Percentiles rank a stretch among this genome's conserved stretches.
These are phyloP conservation scores for Corymbia calophylla DNA, from an alignment of 441 rosid species.

Conservation along the genomic window DNA sequence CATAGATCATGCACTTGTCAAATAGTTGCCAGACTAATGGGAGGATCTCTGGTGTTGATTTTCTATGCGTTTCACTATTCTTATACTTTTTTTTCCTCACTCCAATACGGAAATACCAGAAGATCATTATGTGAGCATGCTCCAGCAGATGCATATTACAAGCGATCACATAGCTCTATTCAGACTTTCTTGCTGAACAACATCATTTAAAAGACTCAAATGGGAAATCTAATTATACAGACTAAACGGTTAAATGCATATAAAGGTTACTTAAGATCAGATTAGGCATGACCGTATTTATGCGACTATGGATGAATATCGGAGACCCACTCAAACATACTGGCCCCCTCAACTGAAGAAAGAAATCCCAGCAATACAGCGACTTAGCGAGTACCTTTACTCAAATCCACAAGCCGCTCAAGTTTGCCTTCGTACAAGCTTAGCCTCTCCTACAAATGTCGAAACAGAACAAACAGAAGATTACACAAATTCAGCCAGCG, in stretches of 20 bases:
- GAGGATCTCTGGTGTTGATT: background rate
- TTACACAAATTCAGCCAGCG: background rate
- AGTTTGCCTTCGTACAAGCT: conserved; percentile 64
- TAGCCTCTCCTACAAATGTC: conserved; percentile 54
- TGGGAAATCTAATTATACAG: background rate
- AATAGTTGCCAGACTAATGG: background rate
- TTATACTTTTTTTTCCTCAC: background rate
- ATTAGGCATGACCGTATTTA: background rate
- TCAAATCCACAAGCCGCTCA: conserved; percentile 39
- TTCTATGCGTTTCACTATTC: background rate
- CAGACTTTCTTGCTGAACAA: background rate
- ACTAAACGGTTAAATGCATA: background rate
- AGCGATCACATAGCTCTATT: background rate
- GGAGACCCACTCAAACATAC: background rate
- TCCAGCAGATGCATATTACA: background rate
- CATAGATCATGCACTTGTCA: accelerated
- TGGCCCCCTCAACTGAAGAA: background rate
- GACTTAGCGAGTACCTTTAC: conserved; percentile 45
- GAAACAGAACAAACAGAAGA: background rate
- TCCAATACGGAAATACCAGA: background rate
- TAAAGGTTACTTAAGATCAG: background rate
- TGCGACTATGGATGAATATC: background rate
- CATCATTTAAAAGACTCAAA: background rate
- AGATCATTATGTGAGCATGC: background rate
- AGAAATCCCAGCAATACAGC: background rate